Conservation (phyloP, 2,329 filamentous ascomycete species). For the Byssothecium circinans region DNA sequence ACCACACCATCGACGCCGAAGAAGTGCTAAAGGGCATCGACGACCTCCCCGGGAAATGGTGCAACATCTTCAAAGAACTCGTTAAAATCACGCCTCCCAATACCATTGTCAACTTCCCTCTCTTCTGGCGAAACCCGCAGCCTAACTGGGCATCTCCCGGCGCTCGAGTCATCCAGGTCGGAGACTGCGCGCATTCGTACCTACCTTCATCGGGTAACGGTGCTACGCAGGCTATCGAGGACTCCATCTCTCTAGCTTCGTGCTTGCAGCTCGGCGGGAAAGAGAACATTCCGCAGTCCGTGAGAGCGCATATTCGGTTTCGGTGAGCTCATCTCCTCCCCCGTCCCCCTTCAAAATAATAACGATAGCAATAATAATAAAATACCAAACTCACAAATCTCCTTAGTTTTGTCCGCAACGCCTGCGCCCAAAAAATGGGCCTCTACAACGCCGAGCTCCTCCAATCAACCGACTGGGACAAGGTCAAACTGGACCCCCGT, state of each 20-base stretch:
- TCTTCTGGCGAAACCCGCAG: constrained; percentile 53
- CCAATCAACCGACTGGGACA: constrained; percentile 53
- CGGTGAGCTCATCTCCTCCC: constrained; percentile 30
- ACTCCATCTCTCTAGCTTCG: constrained; percentile 49
- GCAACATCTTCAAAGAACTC: constrained; percentile 50
- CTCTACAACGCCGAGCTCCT: constrained; percentile 52
- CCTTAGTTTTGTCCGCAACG: constrained; percentile 49
- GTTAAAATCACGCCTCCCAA: constrained; percentile 49
- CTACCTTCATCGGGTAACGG: constrained; percentile 51
- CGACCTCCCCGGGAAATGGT: constrained; percentile 49
- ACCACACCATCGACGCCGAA: constrained; percentile 49
- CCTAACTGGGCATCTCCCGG: constrained; percentile 49
- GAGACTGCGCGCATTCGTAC: constrained; percentile 51
- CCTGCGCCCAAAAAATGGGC: constrained; percentile 53
- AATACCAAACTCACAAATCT: too few species aligned
- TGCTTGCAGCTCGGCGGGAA: constrained; percentile 51
- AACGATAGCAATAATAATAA: too few species aligned
- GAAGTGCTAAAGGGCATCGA: constrained; percentile 52
- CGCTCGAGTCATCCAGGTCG: constrained; percentile 49
- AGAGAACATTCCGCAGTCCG: constrained; percentile 42
- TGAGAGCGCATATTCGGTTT: constrained; percentile 47
- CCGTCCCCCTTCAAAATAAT: constrained; percentile 1
- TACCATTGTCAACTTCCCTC: constrained; percentile 54
- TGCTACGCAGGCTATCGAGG: constrained; percentile 53
- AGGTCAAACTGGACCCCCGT: constrained; percentile 50